Conservation (phyloP, 1,284 basidiomycete genomes). For the Microbotryum intermedium region DNA sequence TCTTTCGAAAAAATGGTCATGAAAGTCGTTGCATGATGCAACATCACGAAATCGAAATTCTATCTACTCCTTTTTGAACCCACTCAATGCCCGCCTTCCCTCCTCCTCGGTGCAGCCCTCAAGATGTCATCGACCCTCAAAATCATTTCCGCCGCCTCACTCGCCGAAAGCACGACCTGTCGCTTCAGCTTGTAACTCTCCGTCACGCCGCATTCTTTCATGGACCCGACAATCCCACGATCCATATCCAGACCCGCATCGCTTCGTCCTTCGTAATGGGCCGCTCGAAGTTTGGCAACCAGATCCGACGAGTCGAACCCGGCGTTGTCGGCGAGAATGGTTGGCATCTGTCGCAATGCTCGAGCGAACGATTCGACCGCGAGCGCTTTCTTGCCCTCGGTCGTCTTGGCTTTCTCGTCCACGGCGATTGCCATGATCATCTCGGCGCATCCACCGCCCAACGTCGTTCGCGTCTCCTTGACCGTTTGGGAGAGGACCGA, state of each 20-base stretch:
- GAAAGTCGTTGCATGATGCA: too few species aligned
- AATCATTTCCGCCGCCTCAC: constrained; percentile 98
- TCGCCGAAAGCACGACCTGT: constrained; percentile 88
- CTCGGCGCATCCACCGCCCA: constrained; percentile 95
- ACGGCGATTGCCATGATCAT: constrained; percentile 95
- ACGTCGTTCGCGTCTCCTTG: constrained; percentile 86
- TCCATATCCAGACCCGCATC: constrained; percentile 91
- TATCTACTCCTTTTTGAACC: too few species aligned
- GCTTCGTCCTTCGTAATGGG: constrained; percentile 79
- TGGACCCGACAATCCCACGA: constrained; percentile 71
- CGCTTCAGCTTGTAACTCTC: constrained; percentile 97
- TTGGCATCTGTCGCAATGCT: constrained; percentile 82
- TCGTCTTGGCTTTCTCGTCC: constrained; percentile 74
- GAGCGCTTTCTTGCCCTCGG: constrained; percentile 91
- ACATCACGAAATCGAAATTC: too few species aligned
- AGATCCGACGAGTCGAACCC: constrained; percentile 96
- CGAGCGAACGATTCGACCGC: constrained; percentile 85
- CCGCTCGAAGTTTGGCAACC: constrained; percentile 79
- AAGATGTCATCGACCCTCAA: constrained; percentile 57
- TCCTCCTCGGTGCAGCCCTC: neutral
- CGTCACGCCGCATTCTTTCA: constrained; percentile 79
- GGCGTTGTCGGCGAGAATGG: constrained; percentile 94
- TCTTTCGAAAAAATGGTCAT: too few species aligned
- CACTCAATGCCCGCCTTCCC: neutral
- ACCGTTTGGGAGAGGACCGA: constrained; percentile 96